Evolutionary conservation across 2,329 filamentous ascomycete genomes (phyloP), one percentile per base, ranked within the genome.

Genomic region (Xylariaceae sp.): DNA sequence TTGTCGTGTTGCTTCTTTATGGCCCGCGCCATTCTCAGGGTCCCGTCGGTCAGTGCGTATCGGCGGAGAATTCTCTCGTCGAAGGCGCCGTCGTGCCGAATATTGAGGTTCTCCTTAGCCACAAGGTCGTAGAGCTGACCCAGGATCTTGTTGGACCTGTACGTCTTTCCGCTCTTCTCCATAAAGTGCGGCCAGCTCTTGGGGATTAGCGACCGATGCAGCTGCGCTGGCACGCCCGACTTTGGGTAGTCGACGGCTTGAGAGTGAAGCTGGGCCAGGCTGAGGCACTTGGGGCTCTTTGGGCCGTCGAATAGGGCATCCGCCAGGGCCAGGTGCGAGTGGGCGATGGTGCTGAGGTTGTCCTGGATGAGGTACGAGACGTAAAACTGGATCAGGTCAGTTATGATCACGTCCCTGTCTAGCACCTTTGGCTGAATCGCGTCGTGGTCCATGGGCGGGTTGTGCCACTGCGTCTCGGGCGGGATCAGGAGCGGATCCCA

Each of bases 181-280:
- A 93, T 90, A 53, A 90, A 96, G 55, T 95, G 90, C 1, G 88
- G 92, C 73, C 77, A 94, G 34, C 48, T 61, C 5, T 49, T 64
- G 0, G 83, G 78, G n/a, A 67, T 64, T 4, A 92, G 63, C 0
- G 68, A 62, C 24, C 63, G 60, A 5, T 67, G 64, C 65, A 94
- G 82, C 14, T 70, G 61, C 0, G 89, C 90, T 0, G 83, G 75
- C 8, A 81, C 70, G 0, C 92, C 92, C 1, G 86, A 90, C 62
- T 98, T 98, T 28, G 85, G 80, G 53, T 92, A 98, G 56, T 98
- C 92, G 1, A 98, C 92, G 0, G 92, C 90, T 46, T 80, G 77
- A 0, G 92, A 96, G 55, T 98, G 92, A 3, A 96, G 63, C 7
- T 72, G 64, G 3, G 90, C 88, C 4, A 96, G 67, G 32, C 77